Evolutionary conservation across 2,329 filamentous ascomycete species (phyloP), one percentile per base, ranked within the genome.

Genomic region (Aspergillus costaricaensis): DNA sequence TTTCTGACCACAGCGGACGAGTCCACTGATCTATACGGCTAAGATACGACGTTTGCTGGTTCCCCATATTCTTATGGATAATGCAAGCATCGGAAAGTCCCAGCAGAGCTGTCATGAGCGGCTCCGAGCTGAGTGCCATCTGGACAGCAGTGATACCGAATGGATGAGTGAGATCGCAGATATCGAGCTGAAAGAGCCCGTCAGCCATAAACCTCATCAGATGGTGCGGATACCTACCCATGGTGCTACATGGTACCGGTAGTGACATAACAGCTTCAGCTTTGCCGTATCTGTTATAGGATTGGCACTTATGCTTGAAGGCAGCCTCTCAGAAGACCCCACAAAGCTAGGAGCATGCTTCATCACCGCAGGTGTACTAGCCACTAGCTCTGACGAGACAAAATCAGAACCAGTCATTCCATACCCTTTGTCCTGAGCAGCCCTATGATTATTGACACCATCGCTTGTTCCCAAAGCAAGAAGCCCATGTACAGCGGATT

Each of bases 211-310:
- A 5, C 21, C 21, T 23, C 21, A 23, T 5, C 21, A 23, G 21
- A 23, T 5, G 21, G 21, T 23, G 21, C 21, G 21, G 21, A 23
- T 30, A 69, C 74, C 55, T 69, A 81, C 79, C 79, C 80, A 81
- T 19, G 79, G 76, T 5, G 79, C 78, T 32, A 82, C 72, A 43
- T 79, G 73, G 55, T 82, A 82, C 48, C 78, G 70, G 57, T 80
- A 82, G 56, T 80, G 72, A n/a, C 78, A 74, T 12, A 81, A 57
- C 1, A 81, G 63, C 2, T 77, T 74, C 4, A 80, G 68, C n/a
- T 57, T 68, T 23, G 62, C 60, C 1, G 50, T 60, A 17, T 66
- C 62, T 9, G 54, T 21, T 8, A 47, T 10, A 9, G 21, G 12
- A 21, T 25, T 9, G 10, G 38, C 15, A 23, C 21, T 27, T 5